These are phyloP conservation scores for Penicillium sp. DNA, from an alignment of 2,329 filamentous ascomycete species.

Conservation along the genomic window DNA sequence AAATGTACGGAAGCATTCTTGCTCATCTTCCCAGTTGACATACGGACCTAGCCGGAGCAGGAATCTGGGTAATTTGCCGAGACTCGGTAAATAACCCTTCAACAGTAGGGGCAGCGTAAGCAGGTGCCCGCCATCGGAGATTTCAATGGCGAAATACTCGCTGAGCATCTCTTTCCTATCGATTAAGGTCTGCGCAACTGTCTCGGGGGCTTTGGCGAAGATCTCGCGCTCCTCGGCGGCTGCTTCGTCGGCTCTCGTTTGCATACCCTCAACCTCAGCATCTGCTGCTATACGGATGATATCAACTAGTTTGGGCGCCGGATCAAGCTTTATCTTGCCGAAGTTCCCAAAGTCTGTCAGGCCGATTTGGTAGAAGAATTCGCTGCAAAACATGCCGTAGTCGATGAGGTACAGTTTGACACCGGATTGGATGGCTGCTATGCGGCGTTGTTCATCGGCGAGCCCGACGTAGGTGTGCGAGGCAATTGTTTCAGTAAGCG, in stretches of 20 bases:
- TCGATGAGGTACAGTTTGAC: slow-evolving; percentile 92
- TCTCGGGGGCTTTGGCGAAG: slow-evolving; percentile 67
- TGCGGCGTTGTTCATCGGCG: slow-evolving; percentile 82
- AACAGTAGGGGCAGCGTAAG: slow-evolving; percentile 80
- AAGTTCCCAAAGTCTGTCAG: slow-evolving; percentile 97
- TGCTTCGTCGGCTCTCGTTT: slow-evolving; percentile 24
- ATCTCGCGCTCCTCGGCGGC: slow-evolving; percentile 59
- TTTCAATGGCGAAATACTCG: slow-evolving; percentile 89
- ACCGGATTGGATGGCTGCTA: slow-evolving; percentile 91
- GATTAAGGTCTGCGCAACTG: slow-evolving; percentile 71
- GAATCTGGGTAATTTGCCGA: slow-evolving; percentile 88
- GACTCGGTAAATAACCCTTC: slow-evolving; percentile 83
- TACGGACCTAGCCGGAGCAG: slow-evolving; percentile 85
- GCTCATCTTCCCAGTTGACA: slow-evolving; percentile 85
- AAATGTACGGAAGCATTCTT: slow-evolving; percentile 82
- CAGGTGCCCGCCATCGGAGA: slow-evolving; percentile 78
- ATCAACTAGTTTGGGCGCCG: slow-evolving; percentile 72
- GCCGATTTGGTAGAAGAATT: slow-evolving; percentile 95
- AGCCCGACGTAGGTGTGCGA: slow-evolving; percentile 92
- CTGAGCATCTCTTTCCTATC: slow-evolving; percentile 81
- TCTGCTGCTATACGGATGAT: slow-evolving; percentile 76
- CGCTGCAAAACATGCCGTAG: slow-evolving; percentile 83
- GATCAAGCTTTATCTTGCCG: slow-evolving; percentile 78
- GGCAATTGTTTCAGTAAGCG: slow-evolving; percentile 84
- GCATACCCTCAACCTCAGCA: slow-evolving; percentile 62